Base-by-base conservation (phyloP, 2,329 filamentous ascomycete genomes). In the Fusarium cicatricum region DNA sequence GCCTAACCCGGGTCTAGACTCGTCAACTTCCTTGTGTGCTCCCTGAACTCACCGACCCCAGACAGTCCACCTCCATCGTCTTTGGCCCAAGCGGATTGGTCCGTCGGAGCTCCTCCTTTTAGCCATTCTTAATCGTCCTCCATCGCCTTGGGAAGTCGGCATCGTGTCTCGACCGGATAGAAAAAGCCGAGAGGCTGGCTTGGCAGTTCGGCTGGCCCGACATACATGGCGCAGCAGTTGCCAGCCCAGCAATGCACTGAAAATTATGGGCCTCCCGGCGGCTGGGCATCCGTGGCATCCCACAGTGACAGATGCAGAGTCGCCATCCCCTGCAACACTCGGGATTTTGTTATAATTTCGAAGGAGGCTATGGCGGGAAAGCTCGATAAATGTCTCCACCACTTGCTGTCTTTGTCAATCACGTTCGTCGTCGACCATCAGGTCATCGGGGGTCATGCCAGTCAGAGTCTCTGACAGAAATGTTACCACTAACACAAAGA, bases 141-240 rank as follows among this genome's bases (percentile, higher is more conserved):
- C 43, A 65, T 60, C 58, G 58, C 40, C 46, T 51, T 60, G 43
- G 59, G 62, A 55, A 55, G 47, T 60, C 55, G 45, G 61, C 53
- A 62, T 69, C 57, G 57, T 53, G 62, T 44, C 55, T 65, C 43
- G 49, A 54, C 65, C 67, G 67, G 67, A 64, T 68, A 69, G 63
- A 65, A 68, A 55, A 55, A 69, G 67, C 67, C 67, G 67, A 69
- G 66, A 68, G 65, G 61, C 65, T 68, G 63, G 57, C 67, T 69
- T 69, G 67, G 67, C 67, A 66, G 52, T n/a, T 69, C 66, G 65
- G 67, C 51, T 67, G 58, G 59, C 56, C 66, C 65, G 61, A 70
- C 29, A 67, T 60, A 32, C 61, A 65, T 66, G 67, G 67, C 67
- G 67, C 62, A 69, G 66, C 58, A 58, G 31, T 44, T 47, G 52